Evolutionary conservation across 371 early-diverging fungal genomes (phyloP), one percentile per base, ranked within the genome.

Genomic region (Mucor saturninus): DNA sequence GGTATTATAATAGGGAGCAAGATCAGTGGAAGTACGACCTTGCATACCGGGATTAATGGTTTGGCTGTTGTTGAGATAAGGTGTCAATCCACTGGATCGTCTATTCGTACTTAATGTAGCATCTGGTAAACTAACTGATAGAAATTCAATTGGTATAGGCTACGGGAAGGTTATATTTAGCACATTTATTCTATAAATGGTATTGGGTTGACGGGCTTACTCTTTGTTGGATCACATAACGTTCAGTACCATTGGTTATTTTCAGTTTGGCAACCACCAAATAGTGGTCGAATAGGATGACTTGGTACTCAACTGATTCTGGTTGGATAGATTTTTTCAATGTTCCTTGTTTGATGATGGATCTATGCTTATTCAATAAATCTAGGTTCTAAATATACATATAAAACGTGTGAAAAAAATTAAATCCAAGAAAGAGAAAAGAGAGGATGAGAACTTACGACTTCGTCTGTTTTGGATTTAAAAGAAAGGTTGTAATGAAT

Each of bases 71-170:
- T 57, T 40, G 50, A 64, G 30, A 43, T 60, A 63, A 14, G 68
- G 56, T 43, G 64, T 31, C 6, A 68, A 29, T 21, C 61, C 40
- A 59, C 68, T 80, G 7, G 80, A 63, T 49, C 74, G 58, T 52
- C 64, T 54, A 26, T n/a, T 60, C 13, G 31, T 48, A 9, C 32
- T 59, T 13, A 39, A 38, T 6, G 50, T 43, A n/a, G 45, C 26
- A n/a, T 60, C 65, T 9, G 73, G 71, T 40, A 65, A 21, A 13
- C 66, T 56, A 0, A 70, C 75, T 2, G 64, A 59, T 31, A 93
- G 74, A 53, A 93, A 57, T 63, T 91, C 90, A 48, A 92, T 70
- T 13, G 94, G 93, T 13, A 94, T 91, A 2, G 93, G 93, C 73
- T 88, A 79, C 68, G 31, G 32, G 31, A n/a, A 35, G n/a, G 21